Conservation (phyloP, 768 basidiomycete species). For the Rhizopogon vulgaris region DNA sequence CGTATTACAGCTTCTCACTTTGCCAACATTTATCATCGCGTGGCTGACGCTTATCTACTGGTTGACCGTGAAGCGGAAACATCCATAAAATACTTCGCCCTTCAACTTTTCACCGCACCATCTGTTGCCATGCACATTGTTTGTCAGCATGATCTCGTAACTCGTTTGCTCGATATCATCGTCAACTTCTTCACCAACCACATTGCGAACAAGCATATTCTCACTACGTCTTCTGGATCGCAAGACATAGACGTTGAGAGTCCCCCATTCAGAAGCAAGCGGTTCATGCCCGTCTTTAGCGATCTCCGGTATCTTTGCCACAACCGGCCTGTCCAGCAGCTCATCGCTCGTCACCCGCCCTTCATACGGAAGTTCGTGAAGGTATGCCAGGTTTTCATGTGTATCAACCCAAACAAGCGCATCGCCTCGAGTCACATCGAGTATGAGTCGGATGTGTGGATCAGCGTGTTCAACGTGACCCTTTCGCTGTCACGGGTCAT, state of each 20-base stretch:
- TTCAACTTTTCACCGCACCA: slow-evolving; percentile 91
- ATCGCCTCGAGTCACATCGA: slow-evolving; percentile 82
- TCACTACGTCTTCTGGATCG: slow-evolving; percentile 21
- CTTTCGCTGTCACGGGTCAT: slow-evolving; percentile 84
- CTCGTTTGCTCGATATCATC: slow-evolving; percentile 77
- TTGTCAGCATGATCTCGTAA: slow-evolving; percentile 63
- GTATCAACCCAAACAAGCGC: slow-evolving; percentile 85
- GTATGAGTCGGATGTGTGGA: slow-evolving; percentile 96
- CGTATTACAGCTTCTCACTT: slow-evolving; percentile 64
- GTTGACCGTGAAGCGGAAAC: slow-evolving; percentile 93
- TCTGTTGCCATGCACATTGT: slow-evolving; percentile 79
- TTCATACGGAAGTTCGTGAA: slow-evolving; percentile 68
- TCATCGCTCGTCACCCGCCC: slow-evolving; percentile 64
- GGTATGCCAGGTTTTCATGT: slow-evolving; percentile 88
- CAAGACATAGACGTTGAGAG: slow-evolving; percentile 69
- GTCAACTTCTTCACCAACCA: slow-evolving; percentile 92
- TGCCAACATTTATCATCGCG: slow-evolving; percentile 75
- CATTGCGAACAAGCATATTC: slow-evolving; percentile 65
- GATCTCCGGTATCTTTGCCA: slow-evolving; percentile 84
- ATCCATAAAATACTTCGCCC: slow-evolving; percentile 87
- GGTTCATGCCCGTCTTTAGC: slow-evolving; percentile 92
- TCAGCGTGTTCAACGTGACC: slow-evolving; percentile 93
- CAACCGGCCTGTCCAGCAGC: slow-evolving; percentile 70
- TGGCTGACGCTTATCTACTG: slow-evolving; percentile 88
- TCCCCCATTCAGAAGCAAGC: slow-evolving; percentile 87